phyloP scores from a whole-genome alignment of 768 basidiomycete species.

The Lactarius akahatsu region DNA sequence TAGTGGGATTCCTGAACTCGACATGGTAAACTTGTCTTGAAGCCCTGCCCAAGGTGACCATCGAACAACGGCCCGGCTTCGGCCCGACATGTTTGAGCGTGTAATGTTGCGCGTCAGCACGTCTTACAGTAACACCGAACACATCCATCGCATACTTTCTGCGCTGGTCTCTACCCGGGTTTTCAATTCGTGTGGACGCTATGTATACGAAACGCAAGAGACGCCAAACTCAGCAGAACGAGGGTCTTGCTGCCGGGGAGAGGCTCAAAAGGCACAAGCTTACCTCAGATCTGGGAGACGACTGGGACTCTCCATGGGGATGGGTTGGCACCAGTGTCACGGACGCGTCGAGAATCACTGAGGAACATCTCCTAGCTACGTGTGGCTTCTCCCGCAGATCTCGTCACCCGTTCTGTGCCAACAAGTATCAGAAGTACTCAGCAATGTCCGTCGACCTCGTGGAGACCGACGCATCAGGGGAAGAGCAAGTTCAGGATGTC shows the following conservation, averaged over 20 bases:
- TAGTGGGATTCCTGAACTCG: background rate
- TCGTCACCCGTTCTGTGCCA: constrained; percentile 53
- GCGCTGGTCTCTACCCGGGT: background rate
- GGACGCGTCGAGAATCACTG: constrained; percentile 56
- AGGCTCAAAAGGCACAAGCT: constrained; percentile 58
- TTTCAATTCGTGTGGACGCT: constrained; percentile 22
- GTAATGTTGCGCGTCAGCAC: constrained; percentile 8
- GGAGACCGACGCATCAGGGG: constrained; percentile 33
- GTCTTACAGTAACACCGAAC: constrained; percentile 7
- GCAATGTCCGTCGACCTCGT: constrained; percentile 25
- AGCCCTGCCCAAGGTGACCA: background rate
- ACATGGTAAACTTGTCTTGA: constrained; percentile 1
- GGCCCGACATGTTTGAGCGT: constrained; percentile 16
- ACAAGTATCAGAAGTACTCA: constrained; percentile 46
- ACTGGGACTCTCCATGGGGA: constrained; percentile 56
- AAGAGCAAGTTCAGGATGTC: constrained; percentile 58
- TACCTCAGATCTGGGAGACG: constrained; percentile 36
- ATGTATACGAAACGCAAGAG: constrained; percentile 65
- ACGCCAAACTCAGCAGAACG: constrained; percentile 44
- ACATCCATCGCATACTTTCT: background rate
- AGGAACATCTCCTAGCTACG: constrained; percentile 61
- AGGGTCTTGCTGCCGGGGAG: constrained; percentile 62
- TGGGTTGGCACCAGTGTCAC: constrained; percentile 75
- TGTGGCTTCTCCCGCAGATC: constrained; percentile 64
- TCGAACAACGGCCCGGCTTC: constrained; percentile 5